Base-by-base conservation (phyloP, 2,329 filamentous ascomycete genomes). In the Emergomyces pasteurianus region DNA sequence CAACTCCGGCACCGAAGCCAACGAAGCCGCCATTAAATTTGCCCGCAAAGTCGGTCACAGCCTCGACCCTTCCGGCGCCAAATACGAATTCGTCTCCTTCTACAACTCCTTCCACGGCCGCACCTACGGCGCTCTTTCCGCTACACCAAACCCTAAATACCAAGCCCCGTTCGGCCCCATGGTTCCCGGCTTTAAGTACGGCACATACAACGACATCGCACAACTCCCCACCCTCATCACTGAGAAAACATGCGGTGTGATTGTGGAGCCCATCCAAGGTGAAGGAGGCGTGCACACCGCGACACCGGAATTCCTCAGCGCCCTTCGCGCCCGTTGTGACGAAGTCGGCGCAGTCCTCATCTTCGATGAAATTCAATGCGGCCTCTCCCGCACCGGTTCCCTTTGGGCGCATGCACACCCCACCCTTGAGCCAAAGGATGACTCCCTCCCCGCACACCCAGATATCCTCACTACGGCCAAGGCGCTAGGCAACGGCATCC, bases 361-460 rank as follows among this genome's bases (percentile, higher is more conserved):
- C 71, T 92, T 94, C 74, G 94, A 99, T 70, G 94, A 99, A 79
- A 99, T 99, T 64, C 94, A 99, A 76, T 96, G 91, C 73, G 94
- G 94, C 59, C 80, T 99, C 40, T 85, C 86, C 31, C 86, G 94
- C 58, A 97, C 94, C 1, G 94, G 94, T 42, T 82, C 80, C 14
- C 81, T 99, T 68, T 99, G 94, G 94, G 94, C 94, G 0, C 92
- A 99, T 71, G 81, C 81, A 12, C 79, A 81, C 61, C 81, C 94
- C 28, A 87, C 89, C 42, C 67, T 76, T n/a, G 67, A 68, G 1
- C 72, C 72, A 10, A 68, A 71, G 10, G 71, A 72, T 28, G 73
- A 72, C 28, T 69, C 64, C 23, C 10, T 59, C 67, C 86, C 89
- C 65, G 90, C 91, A 1, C 94, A 99, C 72, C 94, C 94, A 7